Percentiles rank a stretch among this genome's conserved stretches.
phyloP scores from a whole-genome alignment of 163 green algal genomes.

The Volvox carteri region DNA sequence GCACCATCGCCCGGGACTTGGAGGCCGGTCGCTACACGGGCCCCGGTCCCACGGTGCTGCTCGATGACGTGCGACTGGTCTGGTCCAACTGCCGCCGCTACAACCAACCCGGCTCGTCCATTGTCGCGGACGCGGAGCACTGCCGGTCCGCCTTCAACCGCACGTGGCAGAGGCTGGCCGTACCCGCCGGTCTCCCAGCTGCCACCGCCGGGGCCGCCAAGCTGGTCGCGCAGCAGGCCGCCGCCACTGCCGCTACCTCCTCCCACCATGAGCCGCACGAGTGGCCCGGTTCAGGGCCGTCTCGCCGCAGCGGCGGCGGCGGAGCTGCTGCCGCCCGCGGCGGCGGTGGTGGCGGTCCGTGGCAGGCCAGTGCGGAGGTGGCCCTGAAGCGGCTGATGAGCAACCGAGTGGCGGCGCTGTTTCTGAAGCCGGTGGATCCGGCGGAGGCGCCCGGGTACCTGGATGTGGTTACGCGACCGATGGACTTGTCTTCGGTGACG shows the following conservation, averaged over 20 bases:
- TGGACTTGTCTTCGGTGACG: conserved; percentile 74
- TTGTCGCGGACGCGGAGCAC: conserved; percentile 37
- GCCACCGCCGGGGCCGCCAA: conserved; percentile 30
- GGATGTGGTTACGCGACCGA: conserved; percentile 70
- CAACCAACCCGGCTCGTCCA: conserved; percentile 55
- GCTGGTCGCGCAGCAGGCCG: background rate
- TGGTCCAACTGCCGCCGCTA: conserved; percentile 71
- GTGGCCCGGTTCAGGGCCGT: background rate
- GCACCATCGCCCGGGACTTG: conserved; percentile 51
- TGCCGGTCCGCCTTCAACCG: conserved; percentile 43
- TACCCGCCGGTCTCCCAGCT: conserved; percentile 23
- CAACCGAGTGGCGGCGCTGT: conserved; percentile 7
- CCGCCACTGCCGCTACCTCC: background rate
- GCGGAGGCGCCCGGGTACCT: conserved; percentile 61
- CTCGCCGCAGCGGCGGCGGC: background rate
- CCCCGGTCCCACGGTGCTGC: conserved; percentile 51
- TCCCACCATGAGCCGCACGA: background rate
- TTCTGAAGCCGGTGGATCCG: conserved; percentile 25
- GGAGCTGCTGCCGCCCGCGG: background rate
- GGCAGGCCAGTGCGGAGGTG: background rate
- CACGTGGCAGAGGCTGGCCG: conserved; percentile 20
- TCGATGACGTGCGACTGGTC: conserved; percentile 63
- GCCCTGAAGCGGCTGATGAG: background rate
- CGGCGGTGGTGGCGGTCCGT: background rate
- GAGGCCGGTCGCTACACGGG: background rate